Evolutionary conservation across 1,284 basidiomycete species (phyloP), one percentile per base, ranked within the genome.

Genomic region (Cryptococcus depauperatus): DNA sequence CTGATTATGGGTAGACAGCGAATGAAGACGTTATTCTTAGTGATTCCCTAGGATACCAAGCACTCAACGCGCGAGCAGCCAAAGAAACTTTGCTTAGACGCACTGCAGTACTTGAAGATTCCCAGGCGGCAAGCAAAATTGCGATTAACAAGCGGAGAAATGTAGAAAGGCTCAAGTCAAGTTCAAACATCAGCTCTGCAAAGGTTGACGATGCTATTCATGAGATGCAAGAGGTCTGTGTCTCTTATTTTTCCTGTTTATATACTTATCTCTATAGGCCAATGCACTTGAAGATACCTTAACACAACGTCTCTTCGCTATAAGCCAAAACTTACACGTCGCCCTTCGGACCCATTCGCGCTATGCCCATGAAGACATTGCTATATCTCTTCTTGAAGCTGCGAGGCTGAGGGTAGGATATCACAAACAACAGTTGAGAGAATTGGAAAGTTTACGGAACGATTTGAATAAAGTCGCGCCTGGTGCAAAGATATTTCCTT

Each of bases 1-100:
- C 30, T 46, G 21, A 25, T 37, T 5, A 21, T 13, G 22, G 10
- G 5, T 19, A 75, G 73, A 80, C 85, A 25, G 84, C 89, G 49
- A 89, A 84, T 56, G 91, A 93, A 75, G 88, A 86, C 56, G 86
- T 96, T 33, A 83, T 93, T 32, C 70, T 96, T 21, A 88, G 87
- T 19, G 91, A 96, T 66, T 84, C 88, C 0, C 73, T 96, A 43
- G 87, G 87, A 1, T 96, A 96, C 67, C 89, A 95, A 70, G 85
- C 88, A 14, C 76, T 90, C 70, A 95, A 95, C 59, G 88, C 92
- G n/a, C 79, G 84, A 37, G 86, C 90, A 10, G 91, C 89, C 2
- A 93, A 91, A 58, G 90, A 95, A 62, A 90, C 91, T 0, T 70
- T 95, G 10, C 76, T 80, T 46, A 86, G 90, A 73, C 81, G 91